Conservation (phyloP, 2,329 filamentous ascomycete genomes). For the Fusarium concolor region DNA sequence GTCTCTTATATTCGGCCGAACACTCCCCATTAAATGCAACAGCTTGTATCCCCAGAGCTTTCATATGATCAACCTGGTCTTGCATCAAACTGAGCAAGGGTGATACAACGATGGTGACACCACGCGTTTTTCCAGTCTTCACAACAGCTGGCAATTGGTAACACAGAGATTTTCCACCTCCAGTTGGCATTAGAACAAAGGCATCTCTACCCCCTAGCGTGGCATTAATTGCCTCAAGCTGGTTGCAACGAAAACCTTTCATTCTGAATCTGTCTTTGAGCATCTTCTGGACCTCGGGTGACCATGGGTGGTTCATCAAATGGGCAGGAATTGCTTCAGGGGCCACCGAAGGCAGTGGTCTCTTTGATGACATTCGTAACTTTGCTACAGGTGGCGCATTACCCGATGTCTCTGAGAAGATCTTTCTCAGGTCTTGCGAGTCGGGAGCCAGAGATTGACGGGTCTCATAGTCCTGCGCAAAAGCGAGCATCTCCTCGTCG, state of each 20-base stretch:
- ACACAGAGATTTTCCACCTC: conserved; percentile 95
- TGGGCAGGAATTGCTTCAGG: conserved; percentile 58
- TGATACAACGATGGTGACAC: conserved; percentile 94
- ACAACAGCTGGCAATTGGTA: conserved; percentile 95
- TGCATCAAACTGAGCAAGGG: conserved; percentile 96
- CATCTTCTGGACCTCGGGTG: conserved; percentile 82
- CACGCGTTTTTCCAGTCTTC: conserved; percentile 80
- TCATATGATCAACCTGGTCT: conserved; percentile 90
- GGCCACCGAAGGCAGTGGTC: conserved; percentile 40
- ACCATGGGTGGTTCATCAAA: conserved; percentile 81
- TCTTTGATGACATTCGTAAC: conserved; percentile 50
- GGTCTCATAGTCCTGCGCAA: conserved; percentile 63
- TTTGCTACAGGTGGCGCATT: conserved; percentile 54
- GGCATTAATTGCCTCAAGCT: conserved; percentile 95
- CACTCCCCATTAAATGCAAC: conserved; percentile 85
- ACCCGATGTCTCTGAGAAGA: conserved; percentile 62
- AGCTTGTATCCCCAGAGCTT: conserved; percentile 79
- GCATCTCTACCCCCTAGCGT: conserved; percentile 88
- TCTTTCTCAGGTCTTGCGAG: conserved; percentile 49
- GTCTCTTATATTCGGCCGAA: conserved; percentile 68
- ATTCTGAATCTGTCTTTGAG: conserved; percentile 87
- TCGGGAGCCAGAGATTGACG: conserved; percentile 49
- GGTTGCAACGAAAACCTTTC: conserved; percentile 87
- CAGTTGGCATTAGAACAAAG: conserved; percentile 97
- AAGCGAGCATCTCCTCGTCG: conserved; percentile 64